Conservation (phyloP, 345 rosid genomes). For the Diplotaxis tenuifolia region DNA sequence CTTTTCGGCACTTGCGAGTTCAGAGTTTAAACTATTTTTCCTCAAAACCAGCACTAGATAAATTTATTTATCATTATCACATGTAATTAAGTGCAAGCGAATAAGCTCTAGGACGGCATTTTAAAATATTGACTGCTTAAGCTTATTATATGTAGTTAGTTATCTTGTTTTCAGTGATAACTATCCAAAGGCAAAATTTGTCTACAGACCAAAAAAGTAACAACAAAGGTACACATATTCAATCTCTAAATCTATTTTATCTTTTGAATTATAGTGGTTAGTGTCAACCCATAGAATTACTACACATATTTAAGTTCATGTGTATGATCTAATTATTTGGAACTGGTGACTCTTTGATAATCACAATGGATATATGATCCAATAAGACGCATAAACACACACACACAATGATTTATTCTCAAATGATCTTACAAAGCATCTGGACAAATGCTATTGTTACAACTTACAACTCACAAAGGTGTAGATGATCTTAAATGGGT, state of each 20-base stretch:
- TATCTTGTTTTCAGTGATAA: not conserved
- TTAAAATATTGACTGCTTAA: constrained; percentile 3
- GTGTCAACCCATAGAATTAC: not conserved
- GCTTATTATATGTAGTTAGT: constrained; percentile 12
- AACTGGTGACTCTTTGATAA: not conserved
- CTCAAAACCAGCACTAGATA: constrained; percentile 10
- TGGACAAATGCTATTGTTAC: constrained; percentile 17
- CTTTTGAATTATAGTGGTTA: not conserved
- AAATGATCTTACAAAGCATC: constrained; percentile 17
- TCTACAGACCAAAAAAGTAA: not conserved
- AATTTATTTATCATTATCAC: constrained; percentile 12
- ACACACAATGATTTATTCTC: constrained; percentile 5
- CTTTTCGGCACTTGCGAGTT: constrained; percentile 17
- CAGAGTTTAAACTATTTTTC: not conserved
- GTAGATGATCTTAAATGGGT: not conserved
- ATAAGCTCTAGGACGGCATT: constrained; percentile 12
- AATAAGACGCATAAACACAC: not conserved
- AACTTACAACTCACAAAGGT: constrained; percentile 12
- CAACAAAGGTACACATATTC: constrained; percentile 4
- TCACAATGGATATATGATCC: not conserved
- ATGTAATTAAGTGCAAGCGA: constrained; percentile 23
- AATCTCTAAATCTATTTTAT: not conserved
- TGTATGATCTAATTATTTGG: not conserved
- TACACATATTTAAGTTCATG: not conserved
- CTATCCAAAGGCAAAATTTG: constrained; percentile 1